Evolutionary conservation across 1,139 yeast genomes (phyloP).

Genomic region (Magnusiomyces tetraspermus): DNA sequence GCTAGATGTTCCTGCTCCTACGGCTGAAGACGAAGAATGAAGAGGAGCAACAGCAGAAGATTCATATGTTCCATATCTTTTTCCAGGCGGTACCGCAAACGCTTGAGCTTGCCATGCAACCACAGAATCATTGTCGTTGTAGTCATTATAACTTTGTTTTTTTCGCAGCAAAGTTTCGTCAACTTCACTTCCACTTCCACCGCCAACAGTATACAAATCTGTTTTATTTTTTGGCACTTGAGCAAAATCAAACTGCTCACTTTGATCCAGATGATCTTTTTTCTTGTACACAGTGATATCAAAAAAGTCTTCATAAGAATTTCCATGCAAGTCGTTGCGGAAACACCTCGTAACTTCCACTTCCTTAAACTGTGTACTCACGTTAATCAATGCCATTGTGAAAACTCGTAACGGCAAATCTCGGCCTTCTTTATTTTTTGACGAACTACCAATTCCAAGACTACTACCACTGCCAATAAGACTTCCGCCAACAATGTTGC

Average conservation of each 20-base stretch:
- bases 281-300: slow-evolving; percentile 1
- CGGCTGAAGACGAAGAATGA: too few relatives aligned
- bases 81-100: neutral
- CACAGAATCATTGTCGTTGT: neutral
- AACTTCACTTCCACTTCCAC: neutral
- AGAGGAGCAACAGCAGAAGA: too few relatives aligned
- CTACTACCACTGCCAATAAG: too few relatives aligned
- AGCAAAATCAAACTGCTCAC: slow-evolving; percentile 1
- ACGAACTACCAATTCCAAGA: too few relatives aligned
- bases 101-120: slow-evolving; percentile 1
- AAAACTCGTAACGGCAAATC: neutral
- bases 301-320: neutral
- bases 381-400: slow-evolving; percentile 3
- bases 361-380: slow-evolving; percentile 3
- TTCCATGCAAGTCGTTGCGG: neutral
- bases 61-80: neutral
- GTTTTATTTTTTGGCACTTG: neutral
- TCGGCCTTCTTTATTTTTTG: neutral
- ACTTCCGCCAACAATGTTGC: too few relatives aligned
- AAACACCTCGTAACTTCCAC: slow-evolving; percentile 2
- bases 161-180: neutral
- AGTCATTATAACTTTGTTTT: neutral
- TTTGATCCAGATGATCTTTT: neutral
- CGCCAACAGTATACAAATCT: neutral
- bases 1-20: too few relatives aligned